Evolutionary conservation across 331 rosid genomes (phyloP).

Genomic region (Arachis monticola): DNA sequence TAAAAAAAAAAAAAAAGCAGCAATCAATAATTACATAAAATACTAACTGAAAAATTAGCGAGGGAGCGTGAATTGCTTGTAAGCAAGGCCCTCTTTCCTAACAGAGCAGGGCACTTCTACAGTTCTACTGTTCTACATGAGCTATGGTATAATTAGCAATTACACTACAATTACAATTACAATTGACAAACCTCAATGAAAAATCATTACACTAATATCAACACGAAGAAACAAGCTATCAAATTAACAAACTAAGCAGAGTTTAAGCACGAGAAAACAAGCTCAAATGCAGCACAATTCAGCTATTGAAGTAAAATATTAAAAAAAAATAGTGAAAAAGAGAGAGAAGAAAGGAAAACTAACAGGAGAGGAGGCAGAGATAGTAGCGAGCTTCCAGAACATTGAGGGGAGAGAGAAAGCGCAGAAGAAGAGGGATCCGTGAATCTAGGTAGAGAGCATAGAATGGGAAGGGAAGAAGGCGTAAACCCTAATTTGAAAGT

Average conservation of each 20-base stretch:
- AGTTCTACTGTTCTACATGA: background rate
- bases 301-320: background rate
- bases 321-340: background rate
- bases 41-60: constrained; percentile 18
- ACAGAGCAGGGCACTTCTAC: constrained; percentile 4
- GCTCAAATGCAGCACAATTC: background rate
- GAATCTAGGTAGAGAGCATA: constrained; percentile 55
- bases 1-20: background rate
- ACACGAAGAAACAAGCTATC: background rate
- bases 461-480: constrained; percentile 32
- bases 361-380: constrained; percentile 54
- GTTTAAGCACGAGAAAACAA: background rate
- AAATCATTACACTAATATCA: constrained; percentile 4
- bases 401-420: constrained; percentile 40
- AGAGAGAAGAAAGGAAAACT: constrained; percentile 15
- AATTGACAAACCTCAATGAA: background rate
- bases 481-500: constrained; percentile 66
- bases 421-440: constrained; percentile 58
- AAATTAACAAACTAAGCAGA: constrained; percentile 10
- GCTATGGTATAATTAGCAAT: background rate
- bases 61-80: constrained; percentile 1
- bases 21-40: background rate
- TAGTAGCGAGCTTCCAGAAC: constrained; percentile 59
- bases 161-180: background rate
- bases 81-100: constrained; percentile 8